Conservation (phyloP, 192 early-diverging fungal genomes). For the Borealophlyctis nickersoniae region DNA sequence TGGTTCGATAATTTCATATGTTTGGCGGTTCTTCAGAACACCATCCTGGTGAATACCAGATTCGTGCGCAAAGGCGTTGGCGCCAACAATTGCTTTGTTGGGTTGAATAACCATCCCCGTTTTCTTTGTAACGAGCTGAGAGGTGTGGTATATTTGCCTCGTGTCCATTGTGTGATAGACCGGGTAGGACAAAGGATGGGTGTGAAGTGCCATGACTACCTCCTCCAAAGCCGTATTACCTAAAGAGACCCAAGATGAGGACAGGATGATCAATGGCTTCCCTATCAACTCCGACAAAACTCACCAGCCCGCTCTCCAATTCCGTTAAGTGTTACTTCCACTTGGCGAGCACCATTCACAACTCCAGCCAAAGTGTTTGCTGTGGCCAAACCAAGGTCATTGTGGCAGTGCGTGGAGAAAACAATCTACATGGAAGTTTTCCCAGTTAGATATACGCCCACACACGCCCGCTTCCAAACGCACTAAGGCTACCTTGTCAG, state of each 20-base stretch:
- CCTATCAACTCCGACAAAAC: constrained; percentile 1
- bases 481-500: constrained; percentile 47
- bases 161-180: constrained; percentile 92
- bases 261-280: not conserved
- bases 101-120: constrained; percentile 95
- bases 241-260: constrained; percentile 2
- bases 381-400: constrained; percentile 94
- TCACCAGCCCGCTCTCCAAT: constrained; percentile 91
- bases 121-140: constrained; percentile 82
- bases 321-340: constrained; percentile 96
- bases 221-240: constrained; percentile 97
- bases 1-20: constrained; percentile 96
- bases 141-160: constrained; percentile 77
- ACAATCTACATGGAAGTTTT: constrained; percentile 41
- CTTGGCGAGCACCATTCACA: constrained; percentile 86
- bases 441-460: too few relatives aligned
- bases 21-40: constrained; percentile 91
- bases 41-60: constrained; percentile 99
- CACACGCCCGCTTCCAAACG: too few relatives aligned
- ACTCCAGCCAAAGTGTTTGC: constrained; percentile 93
- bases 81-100: constrained; percentile 98
- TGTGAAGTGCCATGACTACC: constrained; percentile 92
- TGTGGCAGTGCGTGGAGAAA: constrained; percentile 98
- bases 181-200: constrained; percentile 83
- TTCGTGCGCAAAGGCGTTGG: constrained; percentile 96